phyloP scores from a whole-genome alignment of 352 stramenopile genomes.

The Phytophthora pini region DNA sequence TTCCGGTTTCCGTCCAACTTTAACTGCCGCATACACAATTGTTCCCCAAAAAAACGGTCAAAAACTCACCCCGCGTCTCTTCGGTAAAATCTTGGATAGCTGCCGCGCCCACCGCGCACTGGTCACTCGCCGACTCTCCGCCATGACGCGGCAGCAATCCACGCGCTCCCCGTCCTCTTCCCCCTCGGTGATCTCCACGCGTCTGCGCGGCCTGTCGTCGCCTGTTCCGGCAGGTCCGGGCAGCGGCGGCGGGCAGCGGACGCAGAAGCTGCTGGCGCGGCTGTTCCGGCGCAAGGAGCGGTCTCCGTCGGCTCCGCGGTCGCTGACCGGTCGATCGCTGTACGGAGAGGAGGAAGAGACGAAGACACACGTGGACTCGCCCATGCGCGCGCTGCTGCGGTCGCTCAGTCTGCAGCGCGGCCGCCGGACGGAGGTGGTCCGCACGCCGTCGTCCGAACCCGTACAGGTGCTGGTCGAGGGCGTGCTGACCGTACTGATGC shows the following conservation, averaged over 20 bases:
- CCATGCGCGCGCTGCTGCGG: conserved; percentile 40
- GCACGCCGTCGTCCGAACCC: background rate
- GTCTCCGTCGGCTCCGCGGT: conserved; percentile 8
- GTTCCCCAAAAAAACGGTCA: conserved; percentile 2
- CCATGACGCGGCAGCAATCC: conserved; percentile 31
- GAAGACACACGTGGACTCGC: conserved; percentile 38
- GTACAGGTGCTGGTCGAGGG: conserved; percentile 54
- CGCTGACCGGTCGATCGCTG: conserved; percentile 8
- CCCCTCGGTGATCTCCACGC: conserved; percentile 11
- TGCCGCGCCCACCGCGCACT: conserved; percentile 14
- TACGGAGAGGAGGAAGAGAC: conserved; percentile 45
- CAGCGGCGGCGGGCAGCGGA: conserved; percentile 11
- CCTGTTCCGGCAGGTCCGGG: background rate
- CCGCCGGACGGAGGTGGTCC: conserved; percentile 12
- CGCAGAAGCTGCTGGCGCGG: conserved; percentile 39
- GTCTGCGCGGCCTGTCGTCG: conserved; percentile 13
- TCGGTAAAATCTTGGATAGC: conserved; percentile 46
- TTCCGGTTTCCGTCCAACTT: background rate
- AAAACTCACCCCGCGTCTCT: conserved; percentile 26
- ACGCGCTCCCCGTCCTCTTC: conserved; percentile 28
- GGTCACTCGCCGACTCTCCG: conserved; percentile 14
- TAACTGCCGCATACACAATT: conserved; percentile 1
- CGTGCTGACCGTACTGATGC: conserved; percentile 54
- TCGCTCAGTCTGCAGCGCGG: conserved; percentile 42
- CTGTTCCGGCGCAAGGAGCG: conserved; percentile 48